Evolutionary conservation across 257 asterid species (phyloP).

Genomic region (Solanum pimpinellifolium): DNA sequence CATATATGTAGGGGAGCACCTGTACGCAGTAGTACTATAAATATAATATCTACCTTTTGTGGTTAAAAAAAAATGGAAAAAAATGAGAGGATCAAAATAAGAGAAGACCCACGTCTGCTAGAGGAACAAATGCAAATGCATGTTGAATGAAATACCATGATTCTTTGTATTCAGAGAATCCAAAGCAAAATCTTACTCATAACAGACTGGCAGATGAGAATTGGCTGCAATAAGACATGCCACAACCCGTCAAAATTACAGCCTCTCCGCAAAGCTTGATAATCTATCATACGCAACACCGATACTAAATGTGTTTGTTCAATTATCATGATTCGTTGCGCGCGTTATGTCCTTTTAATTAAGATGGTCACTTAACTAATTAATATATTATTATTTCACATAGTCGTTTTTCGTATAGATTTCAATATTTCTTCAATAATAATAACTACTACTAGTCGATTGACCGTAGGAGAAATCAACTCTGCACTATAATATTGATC

Average conservation of each 20-base stretch:
- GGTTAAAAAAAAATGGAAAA: too few species aligned
- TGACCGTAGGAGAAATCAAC: background rate
- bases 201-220: background rate
- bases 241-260: slow-evolving; percentile 6
- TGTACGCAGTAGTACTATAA: background rate
- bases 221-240: slow-evolving; percentile 3
- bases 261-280: background rate
- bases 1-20: background rate
- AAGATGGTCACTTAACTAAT: background rate
- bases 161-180: slow-evolving; percentile 15
- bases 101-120: background rate
- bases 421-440: background rate
- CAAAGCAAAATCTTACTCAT: slow-evolving; percentile 13
- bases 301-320: background rate
- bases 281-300: background rate
- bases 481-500: background rate
- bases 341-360: background rate
- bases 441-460: too few species aligned
- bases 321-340: background rate
- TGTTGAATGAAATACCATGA: background rate
- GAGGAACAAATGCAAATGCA: background rate
- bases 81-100: background rate
- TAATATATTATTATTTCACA: background rate
- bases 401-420: too few species aligned
- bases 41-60: background rate